Base-by-base conservation (phyloP, 1,139 yeast genomes). In the Taphrina flavorubra region DNA sequence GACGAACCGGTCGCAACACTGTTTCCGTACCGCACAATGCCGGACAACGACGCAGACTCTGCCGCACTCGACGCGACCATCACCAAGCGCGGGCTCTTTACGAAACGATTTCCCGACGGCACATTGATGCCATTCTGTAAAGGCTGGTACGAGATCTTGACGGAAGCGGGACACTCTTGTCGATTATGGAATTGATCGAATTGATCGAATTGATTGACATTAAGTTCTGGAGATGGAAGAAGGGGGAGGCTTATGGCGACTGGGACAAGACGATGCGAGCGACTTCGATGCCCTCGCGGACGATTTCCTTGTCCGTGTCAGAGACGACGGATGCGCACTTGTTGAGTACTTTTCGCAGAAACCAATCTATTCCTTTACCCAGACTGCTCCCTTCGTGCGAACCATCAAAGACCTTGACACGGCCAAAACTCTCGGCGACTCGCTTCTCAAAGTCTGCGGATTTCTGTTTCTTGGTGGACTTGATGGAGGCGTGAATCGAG, bases 311-410 rank as follows among this genome's bases (percentile, higher is more conserved):
- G 88, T 92, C 74, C 85, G 87, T 71, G 81, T 57, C 44, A 66
- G 70, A 14, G 67, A 63, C 18, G 62, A 70, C 25, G 71, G 63
- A 5, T 70, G 70, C 82, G 6, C 89, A 86, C 59, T 82, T 84
- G 14, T 58, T 66, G 18, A 72, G 72, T 55, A 61, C 40, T 70
- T 85, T 84, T 55, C 81, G 83, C 66, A 89, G 78, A 77, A 91
- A 89, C 77, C 85, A 88, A 73, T 85, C 89, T 55, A 92, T 76
- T 2, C 97, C 97, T 75, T 88, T 85, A 67, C 91, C 77, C 40
- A 90, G 77, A 0, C 83, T 80, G 72, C 89, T 25, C 4, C 31
- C 31, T 56, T 88, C 92, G 42, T 58, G 20, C 11, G 20, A 20
- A 8, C 34, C 53, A 36, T 55, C 61, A 16, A 36, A 31, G 6